phyloP scores from a whole-genome alignment of 371 early-diverging fungal genomes.

The Mortierella sp. region DNA sequence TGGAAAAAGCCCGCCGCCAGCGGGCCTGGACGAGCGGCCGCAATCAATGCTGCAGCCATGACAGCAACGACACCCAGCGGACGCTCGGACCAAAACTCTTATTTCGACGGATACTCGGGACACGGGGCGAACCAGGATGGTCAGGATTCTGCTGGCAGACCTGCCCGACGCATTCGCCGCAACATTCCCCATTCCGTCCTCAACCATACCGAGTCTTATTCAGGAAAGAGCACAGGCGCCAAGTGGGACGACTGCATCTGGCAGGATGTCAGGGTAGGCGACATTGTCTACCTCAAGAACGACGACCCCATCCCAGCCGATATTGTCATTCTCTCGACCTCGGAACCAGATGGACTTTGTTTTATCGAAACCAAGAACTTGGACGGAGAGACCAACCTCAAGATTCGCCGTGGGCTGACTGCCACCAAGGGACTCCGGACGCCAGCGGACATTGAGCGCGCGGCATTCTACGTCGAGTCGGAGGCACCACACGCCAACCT shows the following conservation, averaged over 20 bases:
- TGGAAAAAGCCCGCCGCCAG: background rate
- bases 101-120: slow-evolving; percentile 37
- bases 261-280: slow-evolving; percentile 93
- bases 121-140: slow-evolving; percentile 19
- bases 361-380: slow-evolving; percentile 97
- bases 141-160: slow-evolving; percentile 47
- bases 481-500: slow-evolving; percentile 86
- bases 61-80: slow-evolving; percentile 36
- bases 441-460: slow-evolving; percentile 69
- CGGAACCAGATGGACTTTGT: slow-evolving; percentile 89
- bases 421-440: slow-evolving; percentile 63
- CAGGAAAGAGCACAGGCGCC: slow-evolving; percentile 31
- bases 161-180: slow-evolving; percentile 44
- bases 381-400: slow-evolving; percentile 94
- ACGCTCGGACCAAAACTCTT: slow-evolving; percentile 51
- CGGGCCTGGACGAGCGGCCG: slow-evolving; percentile 35
- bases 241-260: slow-evolving; percentile 73
- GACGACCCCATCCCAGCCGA: slow-evolving; percentile 97
- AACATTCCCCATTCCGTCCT: slow-evolving; percentile 56
- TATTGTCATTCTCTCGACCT: slow-evolving; percentile 86
- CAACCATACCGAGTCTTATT: slow-evolving; percentile 47
- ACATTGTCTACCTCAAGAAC: slow-evolving; percentile 87
- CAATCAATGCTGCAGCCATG: slow-evolving; percentile 35
- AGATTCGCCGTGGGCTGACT: slow-evolving; percentile 74
- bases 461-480: slow-evolving; percentile 77